phyloP scores from a whole-genome alignment of 176 grass and related monocot species.

The Raddia distichophylla region DNA sequence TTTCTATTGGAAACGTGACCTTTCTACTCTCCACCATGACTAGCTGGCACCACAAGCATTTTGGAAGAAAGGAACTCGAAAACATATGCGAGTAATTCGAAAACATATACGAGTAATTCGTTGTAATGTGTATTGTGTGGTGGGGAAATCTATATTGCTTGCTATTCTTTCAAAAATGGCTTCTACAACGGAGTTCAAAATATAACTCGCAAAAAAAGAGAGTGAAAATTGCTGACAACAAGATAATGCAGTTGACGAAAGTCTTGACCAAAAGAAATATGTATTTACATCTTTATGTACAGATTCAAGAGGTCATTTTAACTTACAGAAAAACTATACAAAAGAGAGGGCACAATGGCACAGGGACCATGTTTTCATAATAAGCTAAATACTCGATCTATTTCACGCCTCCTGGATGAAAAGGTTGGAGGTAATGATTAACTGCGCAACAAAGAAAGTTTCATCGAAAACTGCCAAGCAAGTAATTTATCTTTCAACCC shows the following conservation, averaged over 20 bases:
- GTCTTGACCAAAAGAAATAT: not conserved
- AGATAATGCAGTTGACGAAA: not conserved
- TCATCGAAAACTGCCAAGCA: not conserved
- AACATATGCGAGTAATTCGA: not conserved
- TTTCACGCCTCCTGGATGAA: slow-evolving; percentile 27
- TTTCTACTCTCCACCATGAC: not conserved
- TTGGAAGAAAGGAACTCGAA: not conserved
- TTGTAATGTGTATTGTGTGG: not conserved
- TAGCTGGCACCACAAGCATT: not conserved
- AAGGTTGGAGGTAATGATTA: slow-evolving; percentile 34
- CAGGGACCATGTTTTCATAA: not conserved
- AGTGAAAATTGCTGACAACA: not conserved
- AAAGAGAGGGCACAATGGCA: not conserved
- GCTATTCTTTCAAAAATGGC: not conserved
- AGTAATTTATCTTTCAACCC: slow-evolving; percentile 41
- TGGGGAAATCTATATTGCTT: not conserved
- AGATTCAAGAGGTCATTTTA: slow-evolving; percentile 28
- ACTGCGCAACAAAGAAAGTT: slow-evolving; percentile 17
- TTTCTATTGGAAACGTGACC: not conserved
- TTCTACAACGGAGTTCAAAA: slow-evolving; percentile 1
- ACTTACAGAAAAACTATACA: slow-evolving; percentile 30
- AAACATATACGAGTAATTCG: not conserved
- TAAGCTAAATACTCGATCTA: slow-evolving; percentile 8
- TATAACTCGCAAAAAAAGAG: not conserved
- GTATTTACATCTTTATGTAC: slow-evolving; percentile 40